phyloP scores from a whole-genome alignment of 331 rosid genomes.

The Stylosanthes scabra region DNA sequence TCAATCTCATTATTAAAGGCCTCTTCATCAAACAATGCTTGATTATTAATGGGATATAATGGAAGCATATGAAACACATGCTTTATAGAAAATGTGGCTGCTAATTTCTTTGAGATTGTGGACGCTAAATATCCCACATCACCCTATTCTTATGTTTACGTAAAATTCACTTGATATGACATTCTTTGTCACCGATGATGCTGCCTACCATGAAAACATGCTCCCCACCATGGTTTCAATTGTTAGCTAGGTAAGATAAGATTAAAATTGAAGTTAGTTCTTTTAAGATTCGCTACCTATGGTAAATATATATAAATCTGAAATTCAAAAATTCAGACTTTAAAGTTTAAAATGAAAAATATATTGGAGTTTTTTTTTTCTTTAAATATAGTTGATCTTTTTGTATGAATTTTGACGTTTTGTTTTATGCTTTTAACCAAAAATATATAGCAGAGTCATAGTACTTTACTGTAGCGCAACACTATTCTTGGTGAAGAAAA shows the following conservation, averaged over 20 bases:
- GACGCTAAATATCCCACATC: not conserved
- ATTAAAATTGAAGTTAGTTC: not conserved
- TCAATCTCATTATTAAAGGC: not conserved
- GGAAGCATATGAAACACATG: not conserved
- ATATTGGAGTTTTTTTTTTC: not conserved
- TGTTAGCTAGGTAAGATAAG: not conserved
- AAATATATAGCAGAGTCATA: no score
- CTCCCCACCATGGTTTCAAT: constrained; percentile 10
- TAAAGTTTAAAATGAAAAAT: not conserved
- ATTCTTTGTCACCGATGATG: not conserved
- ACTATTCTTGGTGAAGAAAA: no score
- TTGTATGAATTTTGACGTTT: no score
- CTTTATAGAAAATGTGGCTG: not conserved
- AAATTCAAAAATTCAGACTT: not conserved
- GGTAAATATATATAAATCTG: no score
- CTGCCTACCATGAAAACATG: not conserved
- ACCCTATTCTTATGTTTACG: not conserved
- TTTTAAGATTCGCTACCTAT: not conserved
- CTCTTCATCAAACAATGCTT: not conserved
- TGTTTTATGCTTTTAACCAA: no score
- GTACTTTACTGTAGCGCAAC: no score
- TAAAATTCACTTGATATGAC: not conserved
- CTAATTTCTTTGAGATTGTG: not conserved
- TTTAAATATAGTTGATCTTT: no score
- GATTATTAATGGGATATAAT: not conserved